These are phyloP conservation scores for Fusarium chaquense DNA, from an alignment of 2,329 filamentous ascomycete genomes.

Conservation along the genomic window DNA sequence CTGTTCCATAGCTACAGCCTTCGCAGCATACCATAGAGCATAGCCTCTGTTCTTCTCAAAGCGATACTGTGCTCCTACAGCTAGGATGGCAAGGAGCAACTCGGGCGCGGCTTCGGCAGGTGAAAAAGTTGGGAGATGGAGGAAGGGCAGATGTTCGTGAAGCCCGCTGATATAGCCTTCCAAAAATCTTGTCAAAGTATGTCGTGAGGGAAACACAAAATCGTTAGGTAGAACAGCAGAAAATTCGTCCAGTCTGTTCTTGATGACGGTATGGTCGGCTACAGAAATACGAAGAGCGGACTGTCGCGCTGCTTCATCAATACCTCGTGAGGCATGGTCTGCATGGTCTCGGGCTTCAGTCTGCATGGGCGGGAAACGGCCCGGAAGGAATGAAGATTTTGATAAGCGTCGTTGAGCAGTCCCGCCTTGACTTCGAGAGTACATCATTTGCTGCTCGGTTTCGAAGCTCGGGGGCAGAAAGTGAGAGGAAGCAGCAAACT, in stretches of 20 bases:
- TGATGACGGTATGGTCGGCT: constrained; percentile 67
- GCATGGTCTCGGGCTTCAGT: constrained; percentile 62
- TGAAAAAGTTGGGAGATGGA: constrained; percentile 75
- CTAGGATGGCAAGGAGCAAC: constrained; percentile 74
- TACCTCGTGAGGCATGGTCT: constrained; percentile 43
- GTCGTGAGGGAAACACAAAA: constrained; percentile 76
- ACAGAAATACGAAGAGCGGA: constrained; percentile 63
- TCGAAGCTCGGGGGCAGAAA: constrained; percentile 68
- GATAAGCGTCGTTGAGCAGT: constrained; percentile 57
- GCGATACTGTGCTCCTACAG: constrained; percentile 75
- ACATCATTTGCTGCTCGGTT: constrained; percentile 65
- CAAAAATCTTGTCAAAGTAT: constrained; percentile 75
- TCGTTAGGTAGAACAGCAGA: constrained; percentile 69
- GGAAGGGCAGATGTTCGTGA: constrained; percentile 67
- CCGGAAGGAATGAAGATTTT: constrained; percentile 65
- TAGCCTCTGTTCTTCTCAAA: constrained; percentile 71
- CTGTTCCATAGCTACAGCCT: constrained; percentile 69
- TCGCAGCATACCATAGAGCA: constrained; percentile 71
- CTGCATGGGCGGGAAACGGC: constrained; percentile 65
- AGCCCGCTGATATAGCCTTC: constrained; percentile 79
- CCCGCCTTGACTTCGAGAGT: constrained; percentile 60
- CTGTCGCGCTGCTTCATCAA: constrained; percentile 51
- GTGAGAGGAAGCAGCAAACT: constrained; percentile 66
- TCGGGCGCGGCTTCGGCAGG: constrained; percentile 75
- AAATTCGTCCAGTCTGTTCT: constrained; percentile 71